Evolutionary conservation across 2,329 filamentous ascomycete species (phyloP).

Genomic region (Aspergillus sp.): DNA sequence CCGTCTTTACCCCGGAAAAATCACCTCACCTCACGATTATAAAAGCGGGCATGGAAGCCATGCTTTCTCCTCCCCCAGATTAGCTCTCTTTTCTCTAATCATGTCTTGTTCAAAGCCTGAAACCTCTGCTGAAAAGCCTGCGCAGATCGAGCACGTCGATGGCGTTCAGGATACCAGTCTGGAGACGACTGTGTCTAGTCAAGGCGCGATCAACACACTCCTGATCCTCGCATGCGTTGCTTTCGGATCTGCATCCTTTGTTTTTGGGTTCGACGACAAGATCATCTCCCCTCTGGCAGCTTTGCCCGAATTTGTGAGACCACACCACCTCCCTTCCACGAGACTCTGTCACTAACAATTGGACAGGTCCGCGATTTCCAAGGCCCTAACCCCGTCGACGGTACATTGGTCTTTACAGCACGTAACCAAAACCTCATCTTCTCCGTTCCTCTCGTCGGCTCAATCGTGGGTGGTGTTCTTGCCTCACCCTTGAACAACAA

Average conservation of each 20-base stretch:
- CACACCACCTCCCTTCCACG: neutral
- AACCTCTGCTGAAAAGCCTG: neutral
- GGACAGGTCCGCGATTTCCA: slow-evolving; percentile 36
- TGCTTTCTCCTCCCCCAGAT: neutral
- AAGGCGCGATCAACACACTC: slow-evolving; percentile 30
- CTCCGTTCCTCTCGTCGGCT: slow-evolving; percentile 42
- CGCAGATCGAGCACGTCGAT: slow-evolving; percentile 23
- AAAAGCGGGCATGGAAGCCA: neutral
- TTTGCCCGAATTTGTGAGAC: slow-evolving; percentile 33
- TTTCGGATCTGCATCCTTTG: slow-evolving; percentile 37
- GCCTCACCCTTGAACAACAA: slow-evolving; percentile 40
- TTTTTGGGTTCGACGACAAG: slow-evolving; percentile 42
- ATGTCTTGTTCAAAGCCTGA: neutral
- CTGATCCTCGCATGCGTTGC: slow-evolving; percentile 34
- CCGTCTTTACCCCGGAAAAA: neutral
- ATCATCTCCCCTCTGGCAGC: slow-evolving; percentile 39
- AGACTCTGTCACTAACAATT: neutral
- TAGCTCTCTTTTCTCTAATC: neutral
- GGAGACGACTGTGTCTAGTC: slow-evolving; percentile 1
- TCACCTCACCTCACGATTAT: neutral
- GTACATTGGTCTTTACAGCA: slow-evolving; percentile 33
- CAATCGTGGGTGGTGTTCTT: slow-evolving; percentile 37
- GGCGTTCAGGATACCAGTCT: neutral
- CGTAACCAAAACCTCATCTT: slow-evolving; percentile 43
- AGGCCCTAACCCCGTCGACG: slow-evolving; percentile 31